Base-by-base conservation (phyloP, 129 eudicot genomes). In the Ambrosia artemisiifolia region DNA sequence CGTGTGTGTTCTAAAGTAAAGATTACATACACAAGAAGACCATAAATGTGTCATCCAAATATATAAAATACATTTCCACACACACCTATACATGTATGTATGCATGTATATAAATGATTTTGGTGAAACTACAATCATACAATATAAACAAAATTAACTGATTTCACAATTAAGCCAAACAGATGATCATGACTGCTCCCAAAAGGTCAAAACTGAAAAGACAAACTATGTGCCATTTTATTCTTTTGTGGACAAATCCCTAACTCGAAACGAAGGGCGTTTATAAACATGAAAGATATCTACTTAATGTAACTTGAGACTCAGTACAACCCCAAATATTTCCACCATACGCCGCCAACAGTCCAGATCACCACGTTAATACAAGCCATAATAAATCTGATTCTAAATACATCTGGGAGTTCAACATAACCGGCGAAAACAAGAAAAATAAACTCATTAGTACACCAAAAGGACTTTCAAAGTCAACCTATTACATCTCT, bases 271-370 rank as follows among this genome's bases (percentile, higher is more conserved):
- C 50, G 69, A 61, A 36, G 80, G 77, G 67, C 8, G 62, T 67
- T 67, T 56, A 68, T 56, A 47, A 75, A 75, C 28, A 24, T 12
- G 44, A 74, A 77, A 51, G 54, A 70, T 36, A 67, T 77, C 69
- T 74, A 83, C 89, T 73, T 72, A 19, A 16, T 12, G 44, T n/a
- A n/a, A 51, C 66, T 67, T 13, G 46, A 20, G 72, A 78, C 72
- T 85, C 79, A 92, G 64, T 87, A 93, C 54, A 93, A 81, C 40
- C 98, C 95, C 84, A 93, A 84, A 79, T 87, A 85, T 77, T 93
- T 93, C 98, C 98, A 93, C 98, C 98, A 93, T 67, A 77, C 84
- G 34, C 88, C 79, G 20, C 98, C 98, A 16, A 87, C 85, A 24
- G 80, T 81, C 98, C 98, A 93, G 35, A 89, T 87, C 74, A 77